phyloP scores from a whole-genome alignment of 345 rosid genomes.

The Kandelia obovata region DNA sequence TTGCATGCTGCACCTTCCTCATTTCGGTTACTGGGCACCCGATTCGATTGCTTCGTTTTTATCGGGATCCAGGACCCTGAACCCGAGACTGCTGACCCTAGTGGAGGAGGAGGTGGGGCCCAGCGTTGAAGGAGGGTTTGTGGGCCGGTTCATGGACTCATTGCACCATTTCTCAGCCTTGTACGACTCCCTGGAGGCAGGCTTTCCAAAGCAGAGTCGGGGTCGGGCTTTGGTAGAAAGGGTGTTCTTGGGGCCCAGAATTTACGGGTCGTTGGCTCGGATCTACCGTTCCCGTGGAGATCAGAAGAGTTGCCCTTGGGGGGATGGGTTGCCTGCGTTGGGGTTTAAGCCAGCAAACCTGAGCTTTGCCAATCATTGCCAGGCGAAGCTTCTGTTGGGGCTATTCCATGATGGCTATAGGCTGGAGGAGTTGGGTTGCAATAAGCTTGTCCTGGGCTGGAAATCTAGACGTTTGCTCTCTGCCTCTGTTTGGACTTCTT shows the following conservation, averaged over 20 bases:
- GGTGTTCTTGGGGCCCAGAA: constrained; percentile 67
- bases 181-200: constrained; percentile 73
- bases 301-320: constrained; percentile 43
- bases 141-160: constrained; percentile 68
- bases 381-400: constrained; percentile 73
- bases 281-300: constrained; percentile 32
- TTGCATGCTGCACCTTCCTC: constrained; percentile 76
- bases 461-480: constrained; percentile 75
- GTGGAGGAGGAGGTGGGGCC: constrained; percentile 68
- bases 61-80: constrained; percentile 46
- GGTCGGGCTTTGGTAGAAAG: constrained; percentile 66
- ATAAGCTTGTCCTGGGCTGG: constrained; percentile 77
- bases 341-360: constrained; percentile 47
- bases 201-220: constrained; percentile 56
- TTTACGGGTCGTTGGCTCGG: constrained; percentile 48
- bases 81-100: constrained; percentile 51
- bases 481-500: constrained; percentile 67
- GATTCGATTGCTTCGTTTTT: constrained; percentile 57
- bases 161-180: constrained; percentile 84
- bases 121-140: constrained; percentile 53
- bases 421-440: constrained; percentile 62
- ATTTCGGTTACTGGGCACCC: constrained; percentile 49
- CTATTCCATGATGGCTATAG: constrained; percentile 71
- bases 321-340: constrained; percentile 39
- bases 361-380: constrained; percentile 84